Evolutionary conservation across 1,139 yeast species (phyloP).

Genomic region (Saccharomyces hybrid): DNA sequence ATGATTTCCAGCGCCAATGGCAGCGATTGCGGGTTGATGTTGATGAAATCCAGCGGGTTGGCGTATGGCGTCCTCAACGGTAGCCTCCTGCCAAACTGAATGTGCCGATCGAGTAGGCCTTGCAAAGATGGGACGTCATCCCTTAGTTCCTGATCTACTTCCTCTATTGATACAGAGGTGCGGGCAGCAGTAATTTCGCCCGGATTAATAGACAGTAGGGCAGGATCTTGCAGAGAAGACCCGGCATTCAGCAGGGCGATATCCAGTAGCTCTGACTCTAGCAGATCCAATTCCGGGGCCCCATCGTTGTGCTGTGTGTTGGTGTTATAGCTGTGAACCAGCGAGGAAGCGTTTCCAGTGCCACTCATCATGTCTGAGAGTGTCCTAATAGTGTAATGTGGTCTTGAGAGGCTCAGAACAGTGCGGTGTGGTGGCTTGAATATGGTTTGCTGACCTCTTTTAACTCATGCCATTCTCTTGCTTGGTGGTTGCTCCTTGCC

Average conservation of each 20-base stretch:
- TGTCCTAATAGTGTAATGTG: not conserved
- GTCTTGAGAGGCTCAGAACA: not conserved
- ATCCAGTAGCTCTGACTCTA: not conserved
- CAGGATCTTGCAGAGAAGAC: not conserved
- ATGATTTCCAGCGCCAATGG: conserved; percentile 54
- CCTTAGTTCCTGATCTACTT: not conserved
- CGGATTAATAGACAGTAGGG: not conserved
- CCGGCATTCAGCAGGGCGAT: not conserved
- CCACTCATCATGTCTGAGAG: not conserved
- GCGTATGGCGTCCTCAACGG: conserved; percentile 18
- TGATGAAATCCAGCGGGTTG: conserved; percentile 16
- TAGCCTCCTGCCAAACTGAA: conserved; percentile 22
- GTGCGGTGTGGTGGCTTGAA: not conserved
- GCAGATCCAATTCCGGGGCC: not conserved
- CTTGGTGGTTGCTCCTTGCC: not conserved
- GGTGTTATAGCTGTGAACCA: not conserved
- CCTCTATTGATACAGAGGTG: not conserved
- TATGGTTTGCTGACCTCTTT: not conserved
- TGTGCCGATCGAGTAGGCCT: not conserved
- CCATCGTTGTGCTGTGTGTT: not conserved
- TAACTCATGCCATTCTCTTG: not conserved
- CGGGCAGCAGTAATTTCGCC: not conserved
- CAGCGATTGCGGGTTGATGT: conserved; percentile 35
- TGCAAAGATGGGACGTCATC: not conserved
- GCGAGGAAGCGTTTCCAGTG: not conserved